These are phyloP conservation scores for Umbilicus rupestris DNA, from an alignment of 164 flowering plant genomes.

Conservation along the genomic window DNA sequence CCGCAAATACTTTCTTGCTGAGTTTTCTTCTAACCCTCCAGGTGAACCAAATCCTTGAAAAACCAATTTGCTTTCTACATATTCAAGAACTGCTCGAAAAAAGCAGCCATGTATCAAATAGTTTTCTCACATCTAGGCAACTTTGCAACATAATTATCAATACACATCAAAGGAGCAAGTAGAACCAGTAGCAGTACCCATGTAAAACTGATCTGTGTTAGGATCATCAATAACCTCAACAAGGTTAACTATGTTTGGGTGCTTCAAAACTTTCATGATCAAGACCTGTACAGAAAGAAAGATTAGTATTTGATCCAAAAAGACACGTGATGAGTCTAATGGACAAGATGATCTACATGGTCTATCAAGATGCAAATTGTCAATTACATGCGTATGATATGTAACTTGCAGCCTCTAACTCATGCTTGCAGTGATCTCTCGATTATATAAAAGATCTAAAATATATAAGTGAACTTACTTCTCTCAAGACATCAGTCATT, in stretches of 20 bases:
- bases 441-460: neutral
- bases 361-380: neutral
- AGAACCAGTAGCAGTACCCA: constrained; percentile 49
- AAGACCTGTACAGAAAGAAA: constrained; percentile 43
- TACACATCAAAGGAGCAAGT: neutral
- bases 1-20: constrained; percentile 65
- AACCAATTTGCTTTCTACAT: constrained; percentile 82
- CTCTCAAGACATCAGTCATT: constrained; percentile 92
- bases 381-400: neutral
- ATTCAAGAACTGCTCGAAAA: constrained; percentile 68
- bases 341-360: neutral
- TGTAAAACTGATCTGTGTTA: constrained; percentile 80
- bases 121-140: neutral
- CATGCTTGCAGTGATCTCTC: neutral
- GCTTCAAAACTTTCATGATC: constrained; percentile 85
- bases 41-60: constrained; percentile 59
- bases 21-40: constrained; percentile 53
- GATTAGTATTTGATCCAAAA: neutral
- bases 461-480: constrained; percentile 36
- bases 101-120: constrained; percentile 8
- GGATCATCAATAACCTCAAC: constrained; percentile 98
- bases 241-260: constrained; percentile 96
- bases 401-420: neutral
- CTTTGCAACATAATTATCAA: neutral
- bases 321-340: neutral